phyloP scores from a whole-genome alignment of 192 early-diverging fungal species.

The Haplosporangium gracile region DNA sequence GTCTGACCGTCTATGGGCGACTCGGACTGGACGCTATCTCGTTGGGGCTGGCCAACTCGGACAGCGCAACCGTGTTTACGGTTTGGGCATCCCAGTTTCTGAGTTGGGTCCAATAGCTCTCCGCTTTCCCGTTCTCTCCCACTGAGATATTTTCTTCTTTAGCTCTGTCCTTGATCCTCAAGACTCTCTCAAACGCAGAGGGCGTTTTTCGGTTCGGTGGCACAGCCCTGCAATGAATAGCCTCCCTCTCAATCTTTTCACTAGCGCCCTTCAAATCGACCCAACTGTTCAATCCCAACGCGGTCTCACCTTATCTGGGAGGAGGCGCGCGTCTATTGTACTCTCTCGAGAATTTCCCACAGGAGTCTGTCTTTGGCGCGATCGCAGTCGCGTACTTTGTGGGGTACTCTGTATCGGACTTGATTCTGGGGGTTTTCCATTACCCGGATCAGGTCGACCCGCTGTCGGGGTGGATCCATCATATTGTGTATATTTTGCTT shows the following conservation, averaged over 20 bases:
- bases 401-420: neutral
- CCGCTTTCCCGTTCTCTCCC: neutral
- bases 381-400: constrained; percentile 9
- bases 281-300: neutral
- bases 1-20: neutral
- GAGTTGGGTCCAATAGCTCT: neutral
- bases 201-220: neutral
- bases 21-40: constrained; percentile 11
- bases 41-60: neutral
- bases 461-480: constrained; percentile 14
- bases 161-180: neutral
- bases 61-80: constrained; percentile 7
- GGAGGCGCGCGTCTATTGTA: constrained; percentile 4
- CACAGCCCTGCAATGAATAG: neutral
- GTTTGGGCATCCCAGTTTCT: neutral
- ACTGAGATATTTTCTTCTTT: neutral
- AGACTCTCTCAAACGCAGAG: neutral
- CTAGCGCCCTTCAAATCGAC: constrained; percentile 2
- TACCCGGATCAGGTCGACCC: constrained; percentile 3
- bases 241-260: constrained; percentile 14
- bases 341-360: constrained; percentile 15
- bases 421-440: neutral
- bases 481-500: constrained; percentile 1
- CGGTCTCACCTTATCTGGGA: neutral
- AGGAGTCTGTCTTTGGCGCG: neutral